Conservation (phyloP, 2,329 filamentous ascomycete genomes). For the Fusarium tanahbumbuense region DNA sequence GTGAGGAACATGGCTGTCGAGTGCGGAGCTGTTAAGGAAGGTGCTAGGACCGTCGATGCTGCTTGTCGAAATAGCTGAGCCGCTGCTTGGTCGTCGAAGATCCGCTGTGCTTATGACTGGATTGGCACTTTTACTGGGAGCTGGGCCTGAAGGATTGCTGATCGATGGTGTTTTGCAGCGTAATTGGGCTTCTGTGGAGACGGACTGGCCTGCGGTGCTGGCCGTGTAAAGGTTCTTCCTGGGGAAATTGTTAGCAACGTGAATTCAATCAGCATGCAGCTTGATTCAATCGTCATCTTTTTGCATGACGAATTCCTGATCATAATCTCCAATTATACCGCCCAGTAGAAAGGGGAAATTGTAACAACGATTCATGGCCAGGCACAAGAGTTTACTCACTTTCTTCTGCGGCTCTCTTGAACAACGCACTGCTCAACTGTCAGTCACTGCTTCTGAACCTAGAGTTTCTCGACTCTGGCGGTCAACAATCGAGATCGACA, state of each 20-base stretch:
- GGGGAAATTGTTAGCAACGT: slow-evolving; percentile 43
- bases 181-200: slow-evolving; percentile 60
- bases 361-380: slow-evolving; percentile 13
- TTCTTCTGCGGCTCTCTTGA: slow-evolving; percentile 85
- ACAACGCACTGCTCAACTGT: slow-evolving; percentile 67
- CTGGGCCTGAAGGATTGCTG: slow-evolving; percentile 36
- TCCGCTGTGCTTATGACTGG: slow-evolving; percentile 50
- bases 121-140: slow-evolving; percentile 11
- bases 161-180: slow-evolving; percentile 52
- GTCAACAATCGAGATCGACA: slow-evolving; percentile 11
- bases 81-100: slow-evolving; percentile 53
- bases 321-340: slow-evolving; percentile 18
- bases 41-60: slow-evolving; percentile 46
- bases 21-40: slow-evolving; percentile 45
- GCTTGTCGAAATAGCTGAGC: slow-evolving; percentile 50
- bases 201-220: slow-evolving; percentile 51
- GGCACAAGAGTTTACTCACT: slow-evolving; percentile 67
- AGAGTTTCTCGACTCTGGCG: slow-evolving; percentile 11
- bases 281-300: slow-evolving; percentile 8
- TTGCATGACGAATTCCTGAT: slow-evolving; percentile 30
- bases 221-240: slow-evolving; percentile 60
- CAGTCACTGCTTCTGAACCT: slow-evolving; percentile 31
- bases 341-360: slow-evolving; percentile 7
- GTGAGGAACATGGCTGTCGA: slow-evolving; percentile 60
- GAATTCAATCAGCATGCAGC: slow-evolving; percentile 8